Evolutionary conservation across 331 rosid genomes (phyloP).

Genomic region (Stylosanthes scabra): DNA sequence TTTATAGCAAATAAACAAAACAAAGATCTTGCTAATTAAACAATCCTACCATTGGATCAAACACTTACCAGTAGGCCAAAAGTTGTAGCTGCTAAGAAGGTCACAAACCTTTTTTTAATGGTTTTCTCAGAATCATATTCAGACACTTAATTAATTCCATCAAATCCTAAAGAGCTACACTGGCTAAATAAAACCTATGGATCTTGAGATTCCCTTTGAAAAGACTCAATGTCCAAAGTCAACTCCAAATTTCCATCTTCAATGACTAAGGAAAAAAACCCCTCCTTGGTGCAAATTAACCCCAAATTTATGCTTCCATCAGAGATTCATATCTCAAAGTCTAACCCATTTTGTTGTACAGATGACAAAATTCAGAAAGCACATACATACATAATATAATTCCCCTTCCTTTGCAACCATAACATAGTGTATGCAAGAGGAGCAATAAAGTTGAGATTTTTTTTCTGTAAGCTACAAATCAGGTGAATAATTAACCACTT

Average conservation of each 20-base stretch:
- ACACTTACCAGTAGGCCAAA: too few species aligned
- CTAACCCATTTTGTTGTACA: constrained; percentile 8
- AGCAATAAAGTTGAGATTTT: constrained; percentile 32
- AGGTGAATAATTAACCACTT: constrained; percentile 42
- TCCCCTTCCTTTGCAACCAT: neutral
- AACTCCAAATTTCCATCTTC: neutral
- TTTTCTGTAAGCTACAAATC: neutral
- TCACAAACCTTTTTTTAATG: too few species aligned
- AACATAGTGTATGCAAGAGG: neutral
- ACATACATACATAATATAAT: constrained; percentile 2
- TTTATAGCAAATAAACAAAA: constrained; percentile 38
- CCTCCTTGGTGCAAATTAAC: neutral
- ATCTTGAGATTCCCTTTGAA: constrained; percentile 22
- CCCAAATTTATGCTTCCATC: neutral
- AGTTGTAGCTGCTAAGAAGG: too few species aligned
- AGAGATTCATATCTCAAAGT: too few species aligned
- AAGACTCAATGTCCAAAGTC: constrained; percentile 20
- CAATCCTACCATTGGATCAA: neutral
- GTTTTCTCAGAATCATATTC: too few species aligned
- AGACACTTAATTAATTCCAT: too few species aligned
- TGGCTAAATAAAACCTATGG: too few species aligned
- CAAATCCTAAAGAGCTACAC: too few species aligned
- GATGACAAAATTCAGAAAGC: constrained; percentile 30
- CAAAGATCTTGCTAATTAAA: neutral
- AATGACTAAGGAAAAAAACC: neutral